Base-by-base conservation (phyloP, 306 rosid genomes). In the Psophocarpus tetragonolobus region DNA sequence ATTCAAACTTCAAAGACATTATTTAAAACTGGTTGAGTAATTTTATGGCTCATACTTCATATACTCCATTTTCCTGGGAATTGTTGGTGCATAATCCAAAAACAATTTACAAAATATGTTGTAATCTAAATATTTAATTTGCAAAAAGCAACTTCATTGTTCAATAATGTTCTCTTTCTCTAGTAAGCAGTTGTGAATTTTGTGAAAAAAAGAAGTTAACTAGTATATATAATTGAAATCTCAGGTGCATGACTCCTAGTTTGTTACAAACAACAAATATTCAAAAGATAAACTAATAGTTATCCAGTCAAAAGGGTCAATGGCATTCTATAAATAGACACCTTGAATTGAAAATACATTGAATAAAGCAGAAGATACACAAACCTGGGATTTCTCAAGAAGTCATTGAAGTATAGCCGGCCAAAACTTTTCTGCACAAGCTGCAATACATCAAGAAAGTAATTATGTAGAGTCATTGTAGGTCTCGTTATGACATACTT, bases 381-480 rank as follows among this genome's bases (percentile, higher is more conserved):
- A 80, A 63, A 93, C 97, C 94, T 86, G 78, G 89, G 83, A 73
- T 86, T 91, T 82, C 96, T 89, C 83, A 79, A 10, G 51, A 89
- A 86, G 72, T 93, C 94, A 13, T 89, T 83, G 82, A 82, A 87
- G 82, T 89, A 85, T 75, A 93, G 84, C 71, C 97, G 89, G 76
- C 92, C 88, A 85, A 92, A 90, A 82, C 96, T 89, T 84, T 92
- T 92, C 80, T 92, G 94, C 69, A 90, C 97, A 38, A 90, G 96
- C 97, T 92, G 92, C 74, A 71, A 80, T 29, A 72, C 56, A 74
- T 72, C 14, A 65, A 74, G 71, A 73, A 80, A 42, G 41, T 15
- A 63, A 64, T 80, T 29, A 58, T 47, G 32, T 1, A 44, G 45
- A 35, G 30, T 35, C 45, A 50, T 66, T 64, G 17, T 41, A 66